Percentiles rank a stretch among this genome's conserved stretches.
These are phyloP conservation scores for Turritis glabra DNA, from an alignment of 345 rosid genomes.

Conservation along the genomic window DNA sequence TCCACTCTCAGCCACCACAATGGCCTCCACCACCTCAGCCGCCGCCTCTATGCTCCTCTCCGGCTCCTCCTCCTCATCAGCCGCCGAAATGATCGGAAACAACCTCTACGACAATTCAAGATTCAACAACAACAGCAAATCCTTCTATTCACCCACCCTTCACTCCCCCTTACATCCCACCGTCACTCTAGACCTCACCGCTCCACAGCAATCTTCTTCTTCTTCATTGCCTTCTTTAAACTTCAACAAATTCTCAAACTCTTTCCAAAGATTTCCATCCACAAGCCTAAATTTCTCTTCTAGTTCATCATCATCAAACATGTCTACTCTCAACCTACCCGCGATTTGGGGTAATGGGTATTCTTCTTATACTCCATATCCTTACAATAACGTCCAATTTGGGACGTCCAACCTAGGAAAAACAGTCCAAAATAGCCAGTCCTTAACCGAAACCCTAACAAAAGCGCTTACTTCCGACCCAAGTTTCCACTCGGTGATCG, in stretches of 20 bases:
- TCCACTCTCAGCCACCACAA: constrained; percentile 70
- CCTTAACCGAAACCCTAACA: constrained; percentile 65
- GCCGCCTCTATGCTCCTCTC: constrained; percentile 82
- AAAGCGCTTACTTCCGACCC: constrained; percentile 70
- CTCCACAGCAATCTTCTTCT: constrained; percentile 48
- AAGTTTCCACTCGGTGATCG: constrained; percentile 61
- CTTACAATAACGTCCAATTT: constrained; percentile 37
- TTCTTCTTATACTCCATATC: constrained; percentile 35
- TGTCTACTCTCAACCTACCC: constrained; percentile 42
- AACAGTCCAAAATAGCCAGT: constrained; percentile 46
- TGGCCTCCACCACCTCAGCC: constrained; percentile 86
- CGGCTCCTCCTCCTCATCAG: constrained; percentile 55
- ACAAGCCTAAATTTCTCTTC: constrained; percentile 55
- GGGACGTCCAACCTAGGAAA: constrained; percentile 40
- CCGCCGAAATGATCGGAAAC: constrained; percentile 51
- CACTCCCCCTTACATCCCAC: constrained; percentile 61
- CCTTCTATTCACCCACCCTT: constrained; percentile 44
- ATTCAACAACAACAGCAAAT: constrained; percentile 42
- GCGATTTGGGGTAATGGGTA: constrained; percentile 53
- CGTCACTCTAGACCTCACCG: constrained; percentile 78
- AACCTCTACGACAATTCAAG: constrained; percentile 52
- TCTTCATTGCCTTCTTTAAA: constrained; percentile 44
- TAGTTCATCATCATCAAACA: constrained; percentile 43
- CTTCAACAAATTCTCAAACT: constrained; percentile 47
- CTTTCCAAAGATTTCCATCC: constrained; percentile 49